A percentile compares a stretch with the other conserved stretches of the same genome.
phyloP scores from a whole-genome alignment of 768 basidiomycete species.

The Auriscalpium vulgare region DNA sequence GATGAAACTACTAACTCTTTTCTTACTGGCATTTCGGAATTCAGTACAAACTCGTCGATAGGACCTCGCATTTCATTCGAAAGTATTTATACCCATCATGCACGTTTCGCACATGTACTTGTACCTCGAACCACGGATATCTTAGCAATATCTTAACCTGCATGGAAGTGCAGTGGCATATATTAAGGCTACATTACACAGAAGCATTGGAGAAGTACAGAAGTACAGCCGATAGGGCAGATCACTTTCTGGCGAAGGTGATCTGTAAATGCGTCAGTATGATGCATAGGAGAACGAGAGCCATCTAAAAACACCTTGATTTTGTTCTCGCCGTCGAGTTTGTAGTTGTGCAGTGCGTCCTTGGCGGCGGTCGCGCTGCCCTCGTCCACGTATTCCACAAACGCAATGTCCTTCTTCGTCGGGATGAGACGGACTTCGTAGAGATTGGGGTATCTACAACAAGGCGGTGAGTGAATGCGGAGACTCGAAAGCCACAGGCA shows the following conservation, averaged over 20 bases:
- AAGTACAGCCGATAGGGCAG: too few relatives aligned
- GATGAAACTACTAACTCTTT: too few relatives aligned
- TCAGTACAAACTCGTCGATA: too few relatives aligned
- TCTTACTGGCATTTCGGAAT: too few relatives aligned
- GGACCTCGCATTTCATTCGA: too few relatives aligned
- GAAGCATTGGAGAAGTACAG: too few relatives aligned
- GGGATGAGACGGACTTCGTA: slow-evolving; percentile 98
- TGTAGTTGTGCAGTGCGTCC: slow-evolving; percentile 96
- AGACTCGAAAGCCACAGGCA: not conserved
- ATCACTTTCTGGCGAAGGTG: slow-evolving; percentile 17
- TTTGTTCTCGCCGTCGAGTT: slow-evolving; percentile 94
- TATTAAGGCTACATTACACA: too few relatives aligned
- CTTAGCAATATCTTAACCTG: too few relatives aligned
- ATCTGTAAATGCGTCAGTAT: slow-evolving; percentile 3
- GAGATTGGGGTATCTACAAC: slow-evolving; percentile 79
- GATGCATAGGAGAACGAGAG: not conserved
- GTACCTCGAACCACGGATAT: too few relatives aligned
- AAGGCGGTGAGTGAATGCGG: not conserved
- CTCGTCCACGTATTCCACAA: slow-evolving; percentile 97
- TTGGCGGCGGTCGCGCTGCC: slow-evolving; percentile 84
- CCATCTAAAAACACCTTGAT: slow-evolving; percentile 62
- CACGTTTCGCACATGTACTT: too few relatives aligned
- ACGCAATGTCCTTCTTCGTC: slow-evolving; percentile 94
- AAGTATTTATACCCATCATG: too few relatives aligned
- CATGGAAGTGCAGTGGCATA: too few relatives aligned